Base-by-base conservation (phyloP, 2,329 filamentous ascomycete species). In the Eutypella sp. region DNA sequence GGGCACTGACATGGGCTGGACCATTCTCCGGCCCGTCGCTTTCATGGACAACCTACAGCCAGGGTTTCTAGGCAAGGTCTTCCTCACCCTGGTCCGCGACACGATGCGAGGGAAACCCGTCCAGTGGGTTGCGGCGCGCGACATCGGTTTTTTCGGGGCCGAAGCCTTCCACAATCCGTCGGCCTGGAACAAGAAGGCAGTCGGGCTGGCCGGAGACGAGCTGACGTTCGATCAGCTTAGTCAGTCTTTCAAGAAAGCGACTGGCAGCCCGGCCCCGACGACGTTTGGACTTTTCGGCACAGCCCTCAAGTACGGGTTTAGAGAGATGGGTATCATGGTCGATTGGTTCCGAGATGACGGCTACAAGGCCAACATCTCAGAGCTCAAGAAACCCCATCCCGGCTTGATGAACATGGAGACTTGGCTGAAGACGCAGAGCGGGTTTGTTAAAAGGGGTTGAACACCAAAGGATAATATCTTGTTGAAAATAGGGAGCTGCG, bases 11-110 rank as follows among this genome's bases (percentile, higher is more conserved):
- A 81, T 82, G 78, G 64, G 64, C 7, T 85, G 78, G 74, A 82
- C 79, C 0, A 76, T 85, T 33, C 65, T 85, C 3, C 73, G 81
- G 3, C 82, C 82, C 0, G 74, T 76, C 0, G 78, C 75, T 1
- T 85, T 85, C 64, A 78, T 82, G 68, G 81, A 85, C 7, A 77
- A 76, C 63, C 54, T 69, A 10, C 53, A 48, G 2, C 63, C 65
- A 4, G 64, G 59, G 4, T 59, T 68, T 40, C 44, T 54, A 4
- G 66, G 63, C 42, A 63, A 62, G 42, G 56, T 69, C 15, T 68
- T 69, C 54, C 16, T 65, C 43, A 54, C 65, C 1, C 60, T 60
- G 8, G 40, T 67, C 42, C 56, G 50, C 7, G 65, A 64, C 43
- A 52, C 57, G 45, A 34, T 67, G 5, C 58, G 53, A 2, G 46